These are phyloP conservation scores for Rhodomyrtus psidioides DNA, from an alignment of 441 rosid genomes.

Conservation along the genomic window DNA sequence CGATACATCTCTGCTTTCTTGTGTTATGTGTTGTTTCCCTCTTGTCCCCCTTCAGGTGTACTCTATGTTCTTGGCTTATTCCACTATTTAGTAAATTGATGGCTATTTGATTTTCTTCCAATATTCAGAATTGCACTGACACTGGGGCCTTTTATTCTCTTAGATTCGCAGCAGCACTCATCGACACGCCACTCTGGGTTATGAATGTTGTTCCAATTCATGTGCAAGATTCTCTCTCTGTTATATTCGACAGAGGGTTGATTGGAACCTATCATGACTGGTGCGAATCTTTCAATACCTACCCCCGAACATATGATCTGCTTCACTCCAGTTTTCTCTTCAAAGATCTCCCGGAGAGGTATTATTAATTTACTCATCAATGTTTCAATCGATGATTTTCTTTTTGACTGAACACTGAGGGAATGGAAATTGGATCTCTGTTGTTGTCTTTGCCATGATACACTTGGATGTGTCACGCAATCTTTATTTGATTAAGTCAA, in stretches of 20 bases:
- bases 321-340: conserved; percentile 70
- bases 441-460: not conserved
- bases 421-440: not conserved
- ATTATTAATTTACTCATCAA: not conserved
- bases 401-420: not conserved
- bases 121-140: not conserved
- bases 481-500: not conserved
- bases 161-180: conserved; percentile 79
- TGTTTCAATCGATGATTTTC: not conserved
- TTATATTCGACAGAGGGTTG: conserved; percentile 73
- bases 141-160: not conserved
- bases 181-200: conserved; percentile 66
- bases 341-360: conserved; percentile 45
- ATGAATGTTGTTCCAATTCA: conserved; percentile 75
- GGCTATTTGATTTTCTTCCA: not conserved
- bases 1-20: not conserved
- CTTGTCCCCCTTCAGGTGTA: not conserved
- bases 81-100: not conserved
- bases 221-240: conserved; percentile 46
- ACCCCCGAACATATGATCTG: conserved; percentile 80
- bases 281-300: conserved; percentile 81
- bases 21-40: not conserved
- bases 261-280: conserved; percentile 84
- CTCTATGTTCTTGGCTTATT: not conserved
- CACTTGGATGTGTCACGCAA: not conserved